Evolutionary conservation across 2,329 filamentous ascomycete genomes (phyloP).

Genomic region (Beauveria pseudobassiana): DNA sequence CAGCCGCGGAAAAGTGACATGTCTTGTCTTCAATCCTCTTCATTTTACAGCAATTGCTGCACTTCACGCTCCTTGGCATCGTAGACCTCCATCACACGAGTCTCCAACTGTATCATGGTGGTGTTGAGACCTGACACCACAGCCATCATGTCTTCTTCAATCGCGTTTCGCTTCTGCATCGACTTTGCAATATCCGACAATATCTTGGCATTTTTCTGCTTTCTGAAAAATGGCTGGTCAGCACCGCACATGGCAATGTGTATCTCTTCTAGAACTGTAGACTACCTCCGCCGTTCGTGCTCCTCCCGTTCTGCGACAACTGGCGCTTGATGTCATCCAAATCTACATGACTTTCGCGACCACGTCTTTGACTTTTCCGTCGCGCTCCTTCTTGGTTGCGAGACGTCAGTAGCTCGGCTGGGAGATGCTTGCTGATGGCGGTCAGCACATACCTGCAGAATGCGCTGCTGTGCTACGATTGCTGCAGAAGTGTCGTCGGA

Average conservation of each 20-base stretch:
- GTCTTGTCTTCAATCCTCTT: background rate
- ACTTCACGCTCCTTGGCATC: conserved; percentile 21
- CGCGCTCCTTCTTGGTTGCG: conserved; percentile 24
- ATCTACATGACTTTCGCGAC: conserved; percentile 18
- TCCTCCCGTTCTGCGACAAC: conserved; percentile 18
- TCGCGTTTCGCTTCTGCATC: background rate
- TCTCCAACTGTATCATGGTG: conserved; percentile 19
- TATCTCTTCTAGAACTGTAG: background rate
- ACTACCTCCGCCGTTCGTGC: conserved; percentile 18
- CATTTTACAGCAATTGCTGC: conserved; percentile 3
- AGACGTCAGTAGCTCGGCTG: background rate
- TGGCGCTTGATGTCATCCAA: conserved; percentile 20
- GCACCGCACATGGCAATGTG: background rate
- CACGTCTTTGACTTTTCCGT: conserved; percentile 19
- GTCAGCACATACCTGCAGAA: conserved; percentile 18
- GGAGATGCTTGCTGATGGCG: background rate
- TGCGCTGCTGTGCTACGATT: conserved; percentile 21
- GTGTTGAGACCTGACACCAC: conserved; percentile 13
- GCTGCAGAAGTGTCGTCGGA: conserved; percentile 12
- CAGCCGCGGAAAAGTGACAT: background rate
- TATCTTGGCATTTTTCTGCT: background rate
- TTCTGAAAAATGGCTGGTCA: background rate
- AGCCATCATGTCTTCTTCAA: conserved; percentile 1
- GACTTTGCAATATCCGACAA: conserved; percentile 1
- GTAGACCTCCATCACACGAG: conserved; percentile 24